Evolutionary conservation across 371 early-diverging fungal genomes (phyloP), one percentile per base, ranked within the genome.

Genomic region (Apophysomyces trapeziformis): DNA sequence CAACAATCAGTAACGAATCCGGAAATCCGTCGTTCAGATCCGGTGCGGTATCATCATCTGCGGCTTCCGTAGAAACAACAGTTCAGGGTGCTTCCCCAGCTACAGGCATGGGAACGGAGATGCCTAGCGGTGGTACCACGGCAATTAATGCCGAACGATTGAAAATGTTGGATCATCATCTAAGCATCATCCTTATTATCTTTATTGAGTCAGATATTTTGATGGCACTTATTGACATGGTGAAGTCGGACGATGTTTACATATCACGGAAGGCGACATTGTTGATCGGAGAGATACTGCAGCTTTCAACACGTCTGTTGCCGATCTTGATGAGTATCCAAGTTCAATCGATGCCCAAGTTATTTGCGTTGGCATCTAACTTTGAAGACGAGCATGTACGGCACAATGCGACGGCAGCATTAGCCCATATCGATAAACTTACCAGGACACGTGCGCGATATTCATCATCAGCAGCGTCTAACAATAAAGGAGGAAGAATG

Each of bases 141-240:
- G 75, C 76, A 16, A 74, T 70, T 41, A 81, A 74, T 38, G 47
- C 75, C 1, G 83, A 85, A 14, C 67, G 86, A 38, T 75, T 88
- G 9, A 89, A 87, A 45, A 79, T 94, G 46, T 71, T 91, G 2
- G 89, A 90, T 46, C 91, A 93, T 63, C 91, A 90, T 68, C 78
- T 89, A 18, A 83, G 90, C 47, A 78, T 94, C 26, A 77, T 92
- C 1, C 73, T 94, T 16, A 87, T 90, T 5, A 84, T 91, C 11
- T 91, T 95, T 65, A 85, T 94, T 38, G 92, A 94, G 39, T 84
- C 87, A 16, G 92, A 93, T n/a, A 74, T 95, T 38, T 70, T 95
- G 7, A 92, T 93, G 85, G 84, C 84, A 1, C 63, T 84, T 38
- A 72, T 81, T 7, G 84, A 84, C 61, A 79, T 83, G 79, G 80